Base-by-base conservation (phyloP, 805 yeast species). In the Limtongia smithiae region DNA sequence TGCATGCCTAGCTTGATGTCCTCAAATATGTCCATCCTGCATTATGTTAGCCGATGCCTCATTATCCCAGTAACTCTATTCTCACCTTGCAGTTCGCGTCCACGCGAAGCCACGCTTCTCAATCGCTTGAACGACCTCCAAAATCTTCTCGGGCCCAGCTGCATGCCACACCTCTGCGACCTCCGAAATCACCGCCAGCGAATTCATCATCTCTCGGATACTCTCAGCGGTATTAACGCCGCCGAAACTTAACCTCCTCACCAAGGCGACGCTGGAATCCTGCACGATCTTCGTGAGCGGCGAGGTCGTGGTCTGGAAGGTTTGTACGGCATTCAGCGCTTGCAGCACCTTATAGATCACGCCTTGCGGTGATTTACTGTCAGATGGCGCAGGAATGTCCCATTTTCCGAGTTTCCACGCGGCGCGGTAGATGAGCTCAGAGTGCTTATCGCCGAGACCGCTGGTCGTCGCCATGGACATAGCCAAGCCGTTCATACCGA, bases 381-480 rank as follows among this genome's bases (percentile, higher is more conserved):
- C 55, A 2, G 60, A 62, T 1, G 81, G 72, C 0, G 62, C 53
- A 0, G 94, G 86, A 1, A 85, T 52, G 46, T 83, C 83, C 97
- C 97, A 90, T 42, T 78, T 77, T 37, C 75, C 77, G 35, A 90
- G 65, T 60, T 84, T 84, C 88, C 96, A 83, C 0, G 81, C 77
- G 79, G 88, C 81, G 50, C 77, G 80, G 62, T 75, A 84, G 1
- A 66, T 50, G 21, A 64, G 34, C 14, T 51, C 59, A 3, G 33
- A 14, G 12, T 12, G 63, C 20, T 60, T 62, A 9, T 59, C 58
- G 5, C 48, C 42, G 20, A 36, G 11, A 6, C 22, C 25, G 3
- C 22, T 28, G 14, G 44, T 21, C 22, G 41, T 48, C 15, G 43
- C 74, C 64, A n/a, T 78, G 55, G 30, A 70, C 45, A 41, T 71